phyloP scores from a whole-genome alignment of 352 stramenopile genomes.

The Phytophthora agathidicida region DNA sequence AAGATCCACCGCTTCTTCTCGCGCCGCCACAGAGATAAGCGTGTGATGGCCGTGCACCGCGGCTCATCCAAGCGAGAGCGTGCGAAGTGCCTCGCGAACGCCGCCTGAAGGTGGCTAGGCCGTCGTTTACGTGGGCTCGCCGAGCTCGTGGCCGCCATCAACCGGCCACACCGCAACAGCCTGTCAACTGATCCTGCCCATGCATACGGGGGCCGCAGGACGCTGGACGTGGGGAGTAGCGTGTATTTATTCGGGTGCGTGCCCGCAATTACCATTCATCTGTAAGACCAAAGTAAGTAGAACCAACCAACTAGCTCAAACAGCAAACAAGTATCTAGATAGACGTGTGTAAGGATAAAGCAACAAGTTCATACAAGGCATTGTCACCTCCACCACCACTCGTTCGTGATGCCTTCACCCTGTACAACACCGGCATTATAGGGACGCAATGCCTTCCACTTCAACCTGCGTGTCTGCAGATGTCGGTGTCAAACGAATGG shows the following conservation, averaged over 20 bases:
- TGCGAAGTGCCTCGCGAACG: conserved; percentile 27
- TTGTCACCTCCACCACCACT: background rate
- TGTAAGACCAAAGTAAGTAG: conserved; percentile 36
- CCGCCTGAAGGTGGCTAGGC: conserved; percentile 46
- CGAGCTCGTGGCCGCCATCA: conserved; percentile 22
- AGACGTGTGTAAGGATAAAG: conserved; percentile 25
- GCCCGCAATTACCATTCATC: conserved; percentile 30
- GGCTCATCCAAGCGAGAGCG: conserved; percentile 26
- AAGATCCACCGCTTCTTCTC: conserved; percentile 57
- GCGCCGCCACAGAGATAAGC: conserved; percentile 46
- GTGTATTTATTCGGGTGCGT: conserved; percentile 48
- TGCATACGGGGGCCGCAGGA: conserved; percentile 22
- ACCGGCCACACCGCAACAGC: conserved; percentile 31
- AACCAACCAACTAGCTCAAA: conserved; percentile 8
- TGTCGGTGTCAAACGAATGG: too few relatives aligned
- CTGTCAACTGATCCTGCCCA: conserved; percentile 32
- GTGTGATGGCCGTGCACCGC: conserved; percentile 48
- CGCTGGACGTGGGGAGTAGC: conserved; percentile 26
- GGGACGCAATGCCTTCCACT: background rate
- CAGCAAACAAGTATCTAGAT: conserved; percentile 18
- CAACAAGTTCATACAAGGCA: conserved; percentile 20
- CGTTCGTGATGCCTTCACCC: background rate
- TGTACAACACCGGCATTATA: background rate
- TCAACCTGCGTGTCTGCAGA: conserved; percentile 3
- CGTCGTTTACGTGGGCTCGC: conserved; percentile 29